A percentile compares a stretch with the other conserved stretches of the same genome.
These are phyloP conservation scores for Tirmania nivea DNA, from an alignment of 495 filamentous ascomycete genomes.

Conservation along the genomic window DNA sequence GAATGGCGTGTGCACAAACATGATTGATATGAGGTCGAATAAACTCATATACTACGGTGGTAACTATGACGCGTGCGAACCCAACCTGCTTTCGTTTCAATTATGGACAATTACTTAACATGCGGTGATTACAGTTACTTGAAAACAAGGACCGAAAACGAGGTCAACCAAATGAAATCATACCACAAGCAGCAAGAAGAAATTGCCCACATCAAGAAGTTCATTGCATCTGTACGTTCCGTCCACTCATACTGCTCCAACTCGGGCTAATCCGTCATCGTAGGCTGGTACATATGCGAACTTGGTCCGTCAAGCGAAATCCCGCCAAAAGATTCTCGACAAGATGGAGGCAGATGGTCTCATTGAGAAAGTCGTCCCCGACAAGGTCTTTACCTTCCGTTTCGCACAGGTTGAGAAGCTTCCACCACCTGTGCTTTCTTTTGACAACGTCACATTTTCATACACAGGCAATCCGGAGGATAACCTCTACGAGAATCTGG, in stretches of 20 bases:
- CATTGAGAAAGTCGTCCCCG: slow-evolving; percentile 68
- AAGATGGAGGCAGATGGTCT: slow-evolving; percentile 99
- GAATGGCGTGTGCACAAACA: slow-evolving; percentile 95
- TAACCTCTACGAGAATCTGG: slow-evolving; percentile 85
- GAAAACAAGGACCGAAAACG: slow-evolving; percentile 86
- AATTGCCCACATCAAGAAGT: slow-evolving; percentile 99
- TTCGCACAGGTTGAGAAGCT: slow-evolving; percentile 98
- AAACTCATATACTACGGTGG: slow-evolving; percentile 95
- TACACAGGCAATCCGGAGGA: slow-evolving; percentile 79
- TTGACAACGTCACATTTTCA: slow-evolving; percentile 93
- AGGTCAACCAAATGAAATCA: slow-evolving; percentile 94
- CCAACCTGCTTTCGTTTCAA: neutral
- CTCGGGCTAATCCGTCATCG: neutral
- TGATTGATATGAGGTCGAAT: slow-evolving; percentile 92
- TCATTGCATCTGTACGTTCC: slow-evolving; percentile 62
- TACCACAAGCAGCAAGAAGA: slow-evolving; percentile 99
- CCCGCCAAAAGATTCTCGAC: slow-evolving; percentile 97
- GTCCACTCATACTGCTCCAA: neutral
- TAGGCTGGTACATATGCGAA: slow-evolving; percentile 92
- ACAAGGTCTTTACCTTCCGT: slow-evolving; percentile 91
- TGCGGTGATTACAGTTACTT: slow-evolving; percentile 31
- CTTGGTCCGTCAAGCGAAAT: slow-evolving; percentile 95
- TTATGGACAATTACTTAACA: neutral
- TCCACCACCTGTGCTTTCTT: slow-evolving; percentile 83
- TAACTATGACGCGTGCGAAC: slow-evolving; percentile 70